Evolutionary conservation across 1,284 basidiomycete species (phyloP).

Genomic region (Apiotrichum brassicae): DNA sequence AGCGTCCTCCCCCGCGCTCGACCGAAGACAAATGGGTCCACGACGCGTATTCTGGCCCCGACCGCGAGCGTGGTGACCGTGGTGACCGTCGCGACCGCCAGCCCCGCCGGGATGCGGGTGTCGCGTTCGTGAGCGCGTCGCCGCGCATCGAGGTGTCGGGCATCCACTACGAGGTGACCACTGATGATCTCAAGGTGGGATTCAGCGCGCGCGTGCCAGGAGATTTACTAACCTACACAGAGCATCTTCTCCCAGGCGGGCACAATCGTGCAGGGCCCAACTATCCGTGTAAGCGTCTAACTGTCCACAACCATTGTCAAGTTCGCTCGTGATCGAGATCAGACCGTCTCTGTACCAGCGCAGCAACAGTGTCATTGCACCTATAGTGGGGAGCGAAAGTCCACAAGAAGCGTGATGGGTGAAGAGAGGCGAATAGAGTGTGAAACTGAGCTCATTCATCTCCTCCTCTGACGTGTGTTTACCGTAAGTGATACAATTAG

Average conservation of each 20-base stretch:
- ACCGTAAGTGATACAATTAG: constrained; percentile 23
- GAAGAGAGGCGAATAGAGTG: neutral
- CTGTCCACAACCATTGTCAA: neutral
- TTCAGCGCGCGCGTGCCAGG: neutral
- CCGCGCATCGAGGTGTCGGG: constrained; percentile 74
- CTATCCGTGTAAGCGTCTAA: constrained; percentile 70
- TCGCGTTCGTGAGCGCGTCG: constrained; percentile 46
- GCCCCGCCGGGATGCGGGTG: constrained; percentile 1
- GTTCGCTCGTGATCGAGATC: too few relatives aligned
- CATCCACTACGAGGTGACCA: constrained; percentile 87
- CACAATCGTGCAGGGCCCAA: constrained; percentile 81
- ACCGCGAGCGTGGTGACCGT: neutral
- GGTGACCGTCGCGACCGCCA: constrained; percentile 11
- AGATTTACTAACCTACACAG: constrained; percentile 46
- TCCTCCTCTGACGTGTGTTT: constrained; percentile 8
- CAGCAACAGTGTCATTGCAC: too few relatives aligned
- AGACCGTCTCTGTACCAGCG: too few relatives aligned
- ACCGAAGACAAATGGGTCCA: constrained; percentile 46
- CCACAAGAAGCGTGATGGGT: too few relatives aligned
- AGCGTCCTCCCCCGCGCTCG: constrained; percentile 45
- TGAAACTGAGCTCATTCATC: constrained; percentile 22
- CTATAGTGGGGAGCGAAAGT: too few relatives aligned
- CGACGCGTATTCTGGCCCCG: constrained; percentile 38
- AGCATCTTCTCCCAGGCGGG: constrained; percentile 87
- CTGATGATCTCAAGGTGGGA: constrained; percentile 77